phyloP scores from a whole-genome alignment of 305 asterid species.

The Rubia peregrina region DNA sequence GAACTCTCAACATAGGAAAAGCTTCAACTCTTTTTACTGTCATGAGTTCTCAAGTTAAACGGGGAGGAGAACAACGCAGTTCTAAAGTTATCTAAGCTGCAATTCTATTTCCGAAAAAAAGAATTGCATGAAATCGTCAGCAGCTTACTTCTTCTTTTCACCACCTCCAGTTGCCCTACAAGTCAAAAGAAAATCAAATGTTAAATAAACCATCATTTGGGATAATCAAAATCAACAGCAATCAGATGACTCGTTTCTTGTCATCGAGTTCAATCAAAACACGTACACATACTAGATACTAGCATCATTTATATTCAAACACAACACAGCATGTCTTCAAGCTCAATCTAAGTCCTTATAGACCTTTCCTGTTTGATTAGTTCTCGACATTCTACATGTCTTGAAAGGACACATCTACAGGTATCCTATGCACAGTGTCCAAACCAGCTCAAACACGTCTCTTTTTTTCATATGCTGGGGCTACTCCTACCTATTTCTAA shows the following conservation, averaged over 20 bases:
- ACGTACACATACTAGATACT: not conserved
- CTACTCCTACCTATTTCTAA: not conserved
- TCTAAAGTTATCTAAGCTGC: conserved; percentile 10
- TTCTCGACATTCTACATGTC: not conserved
- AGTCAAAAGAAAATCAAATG: not conserved
- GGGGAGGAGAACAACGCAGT: not conserved
- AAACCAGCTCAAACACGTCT: not conserved
- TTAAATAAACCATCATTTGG: not conserved
- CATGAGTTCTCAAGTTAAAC: not conserved
- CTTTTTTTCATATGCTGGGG: not conserved
- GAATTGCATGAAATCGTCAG: conserved; percentile 2
- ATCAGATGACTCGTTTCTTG: not conserved
- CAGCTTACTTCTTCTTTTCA: conserved; percentile 32
- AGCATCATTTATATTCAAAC: not conserved
- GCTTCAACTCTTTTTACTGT: not conserved
- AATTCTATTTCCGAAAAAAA: not conserved
- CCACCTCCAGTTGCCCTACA: conserved; percentile 32
- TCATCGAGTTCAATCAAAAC: not conserved
- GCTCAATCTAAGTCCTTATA: not conserved
- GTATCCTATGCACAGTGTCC: not conserved
- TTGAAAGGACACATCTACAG: not conserved
- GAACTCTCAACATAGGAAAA: not conserved
- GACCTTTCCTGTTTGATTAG: not conserved
- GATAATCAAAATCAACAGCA: not conserved
- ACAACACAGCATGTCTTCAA: not conserved